phyloP scores from a whole-genome alignment of 257 asterid species.

The Fraxinus anomala region DNA sequence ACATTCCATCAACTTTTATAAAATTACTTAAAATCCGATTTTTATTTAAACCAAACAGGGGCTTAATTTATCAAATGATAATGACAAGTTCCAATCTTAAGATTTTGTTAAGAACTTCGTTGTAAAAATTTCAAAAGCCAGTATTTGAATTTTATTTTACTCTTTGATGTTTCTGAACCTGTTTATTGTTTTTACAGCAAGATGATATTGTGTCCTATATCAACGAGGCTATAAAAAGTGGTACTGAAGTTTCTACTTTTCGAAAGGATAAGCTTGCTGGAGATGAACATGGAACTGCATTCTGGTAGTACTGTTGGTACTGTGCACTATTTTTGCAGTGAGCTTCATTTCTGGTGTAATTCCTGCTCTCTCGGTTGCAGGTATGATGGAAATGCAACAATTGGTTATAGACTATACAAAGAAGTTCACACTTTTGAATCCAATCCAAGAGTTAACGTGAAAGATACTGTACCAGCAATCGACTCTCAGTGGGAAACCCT shows the following conservation, averaged over 20 bases:
- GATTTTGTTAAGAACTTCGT: conserved; percentile 11
- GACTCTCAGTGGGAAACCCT: conserved; percentile 77
- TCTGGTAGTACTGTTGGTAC: conserved; percentile 53
- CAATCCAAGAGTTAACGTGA: conserved; percentile 34
- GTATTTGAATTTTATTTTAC: conserved; percentile 12
- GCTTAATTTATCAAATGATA: background rate
- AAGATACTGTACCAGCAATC: conserved; percentile 35
- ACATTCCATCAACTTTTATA: no score
- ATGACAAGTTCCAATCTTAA: background rate
- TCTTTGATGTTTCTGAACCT: conserved; percentile 6
- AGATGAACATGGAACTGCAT: conserved; percentile 58
- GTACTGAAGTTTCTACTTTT: conserved; percentile 51
- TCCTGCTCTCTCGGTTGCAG: conserved; percentile 41
- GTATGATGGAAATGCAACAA: conserved; percentile 71
- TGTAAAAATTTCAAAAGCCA: conserved; percentile 10
- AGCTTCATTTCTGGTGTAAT: conserved; percentile 22
- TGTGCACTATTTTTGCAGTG: conserved; percentile 9
- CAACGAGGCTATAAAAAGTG: conserved; percentile 53
- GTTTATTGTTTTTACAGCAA: conserved; percentile 54
- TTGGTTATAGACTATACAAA: conserved; percentile 83
- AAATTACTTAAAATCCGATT: no score
- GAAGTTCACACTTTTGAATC: conserved; percentile 47
- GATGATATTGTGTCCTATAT: conserved; percentile 59
- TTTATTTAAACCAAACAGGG: no score
- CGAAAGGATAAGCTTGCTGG: conserved; percentile 69